Conservation (phyloP, 768 basidiomycete genomes). For the Leucocoprinus leucothites region DNA sequence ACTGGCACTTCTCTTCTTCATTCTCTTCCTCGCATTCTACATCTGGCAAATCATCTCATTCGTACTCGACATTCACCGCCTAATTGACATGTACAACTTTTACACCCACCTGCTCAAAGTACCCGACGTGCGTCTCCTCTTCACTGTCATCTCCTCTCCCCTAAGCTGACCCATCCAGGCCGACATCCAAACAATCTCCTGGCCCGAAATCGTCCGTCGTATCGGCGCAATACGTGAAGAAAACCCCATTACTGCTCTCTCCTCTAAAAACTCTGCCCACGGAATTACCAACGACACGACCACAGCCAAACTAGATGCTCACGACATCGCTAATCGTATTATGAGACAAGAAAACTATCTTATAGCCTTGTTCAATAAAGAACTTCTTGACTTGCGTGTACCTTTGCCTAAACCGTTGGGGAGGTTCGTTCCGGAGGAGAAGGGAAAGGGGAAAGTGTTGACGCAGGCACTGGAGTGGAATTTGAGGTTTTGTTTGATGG, state of each 20-base stretch:
- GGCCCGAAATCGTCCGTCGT: constrained; percentile 91
- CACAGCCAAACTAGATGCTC: constrained; percentile 90
- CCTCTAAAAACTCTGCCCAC: constrained; percentile 47
- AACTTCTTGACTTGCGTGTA: constrained; percentile 82
- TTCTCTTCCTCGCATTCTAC: constrained; percentile 86
- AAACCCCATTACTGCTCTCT: constrained; percentile 88
- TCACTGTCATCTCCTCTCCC: neutral
- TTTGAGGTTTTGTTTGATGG: constrained; percentile 90
- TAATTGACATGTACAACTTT: constrained; percentile 94
- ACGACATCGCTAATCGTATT: constrained; percentile 97
- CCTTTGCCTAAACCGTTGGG: constrained; percentile 67
- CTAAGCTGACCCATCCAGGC: constrained; percentile 46
- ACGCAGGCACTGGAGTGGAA: constrained; percentile 98
- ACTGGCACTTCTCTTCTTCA: constrained; percentile 77
- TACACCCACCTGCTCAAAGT: constrained; percentile 92
- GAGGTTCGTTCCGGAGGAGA: constrained; percentile 45
- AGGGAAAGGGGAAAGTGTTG: constrained; percentile 73
- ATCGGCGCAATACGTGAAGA: constrained; percentile 89
- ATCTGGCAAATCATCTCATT: constrained; percentile 85
- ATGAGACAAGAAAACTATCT: constrained; percentile 98
- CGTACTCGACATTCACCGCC: constrained; percentile 65
- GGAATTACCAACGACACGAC: constrained; percentile 57
- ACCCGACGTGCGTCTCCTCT: constrained; percentile 67
- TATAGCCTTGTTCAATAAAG: constrained; percentile 97
- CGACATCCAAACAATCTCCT: constrained; percentile 96